Evolutionary conservation across 257 asterid genomes (phyloP), one percentile per base, ranked within the genome.

Genomic region (Forsythia viridissima): DNA sequence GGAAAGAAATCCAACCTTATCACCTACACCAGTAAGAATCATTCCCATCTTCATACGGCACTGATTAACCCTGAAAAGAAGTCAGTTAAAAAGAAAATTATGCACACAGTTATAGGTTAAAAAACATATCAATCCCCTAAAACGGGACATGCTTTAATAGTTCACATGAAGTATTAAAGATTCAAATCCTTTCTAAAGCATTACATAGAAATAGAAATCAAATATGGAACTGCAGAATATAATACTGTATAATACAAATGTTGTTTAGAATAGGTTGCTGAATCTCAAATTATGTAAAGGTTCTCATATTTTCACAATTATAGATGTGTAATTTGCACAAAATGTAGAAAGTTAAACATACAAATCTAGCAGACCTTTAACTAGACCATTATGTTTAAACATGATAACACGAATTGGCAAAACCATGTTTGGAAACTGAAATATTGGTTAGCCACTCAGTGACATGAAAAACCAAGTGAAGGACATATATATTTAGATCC

Each of bases 41-140:
- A 88, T 59, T 15, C 99, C 99, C 91, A 65, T 92, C 94, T 93
- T 95, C 99, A 95, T 91, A 76, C 91, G 90, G 91, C 99, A 95
- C 86, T 86, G 87, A 79, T 80, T 88, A 46, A 93, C 85, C 93
- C 98, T 94, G 80, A 74, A 46, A 78, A 68, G 78, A 71, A 83
- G 74, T 65, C 81, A 86, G 6, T 78, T 68, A 52, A 44, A 71
- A 79, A 81, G 71, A 77, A 73, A 74, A 72, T 57, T 77, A 39
- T 41, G 41, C 66, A 30, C 36, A 70, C 55, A 78, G 76, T 73
- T 77, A 72, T 5, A 55, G 79, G 72, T 78, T 79, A 40, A 77
- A 77, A 61, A 61, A 61, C 15, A 63, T 63, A 63, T 63, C 8
- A 5, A 63, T 63, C 39, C 69, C 38, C 70, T n/a, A 16, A 52